Percentiles rank a stretch among this genome's conserved stretches.
These are phyloP conservation scores for Vigna trinervia DNA, from an alignment of 306 rosid species.

Conservation along the genomic window DNA sequence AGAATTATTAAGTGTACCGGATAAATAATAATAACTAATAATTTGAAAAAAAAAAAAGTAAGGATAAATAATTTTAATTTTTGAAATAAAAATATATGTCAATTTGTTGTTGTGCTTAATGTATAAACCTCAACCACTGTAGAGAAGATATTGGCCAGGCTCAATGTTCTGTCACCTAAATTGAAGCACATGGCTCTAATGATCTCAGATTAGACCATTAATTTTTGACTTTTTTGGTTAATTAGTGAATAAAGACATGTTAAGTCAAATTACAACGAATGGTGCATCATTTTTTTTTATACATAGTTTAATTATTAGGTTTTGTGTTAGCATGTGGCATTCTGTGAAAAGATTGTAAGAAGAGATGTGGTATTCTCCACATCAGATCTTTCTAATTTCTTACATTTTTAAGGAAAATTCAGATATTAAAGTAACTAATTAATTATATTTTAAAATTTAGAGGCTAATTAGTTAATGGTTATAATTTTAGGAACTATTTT, in stretches of 20 bases:
- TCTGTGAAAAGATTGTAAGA: not conserved
- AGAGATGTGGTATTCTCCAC: not conserved
- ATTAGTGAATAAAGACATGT: not conserved
- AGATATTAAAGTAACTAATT: no score
- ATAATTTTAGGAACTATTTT: not conserved
- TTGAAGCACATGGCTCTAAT: constrained; percentile 7
- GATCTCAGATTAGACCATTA: no score
- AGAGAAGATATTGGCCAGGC: not conserved
- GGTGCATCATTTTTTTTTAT: not conserved
- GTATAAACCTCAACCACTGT: not conserved
- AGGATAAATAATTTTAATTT: not conserved
- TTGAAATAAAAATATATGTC: not conserved
- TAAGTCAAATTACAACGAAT: constrained; percentile 20
- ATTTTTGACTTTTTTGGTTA: no score
- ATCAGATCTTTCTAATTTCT: not conserved
- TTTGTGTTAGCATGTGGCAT: constrained; percentile 3
- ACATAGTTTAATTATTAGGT: not conserved
- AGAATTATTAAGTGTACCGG: no score
- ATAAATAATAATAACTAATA: not conserved
- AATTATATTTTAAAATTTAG: no score
- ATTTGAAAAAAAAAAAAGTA: not conserved
- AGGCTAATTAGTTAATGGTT: no score
- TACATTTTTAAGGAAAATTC: not conserved
- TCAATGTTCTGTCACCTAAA: constrained; percentile 10
- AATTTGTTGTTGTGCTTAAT: not conserved